Conservation (phyloP, 768 basidiomycete species). For the Psilocybe tampanensis region DNA sequence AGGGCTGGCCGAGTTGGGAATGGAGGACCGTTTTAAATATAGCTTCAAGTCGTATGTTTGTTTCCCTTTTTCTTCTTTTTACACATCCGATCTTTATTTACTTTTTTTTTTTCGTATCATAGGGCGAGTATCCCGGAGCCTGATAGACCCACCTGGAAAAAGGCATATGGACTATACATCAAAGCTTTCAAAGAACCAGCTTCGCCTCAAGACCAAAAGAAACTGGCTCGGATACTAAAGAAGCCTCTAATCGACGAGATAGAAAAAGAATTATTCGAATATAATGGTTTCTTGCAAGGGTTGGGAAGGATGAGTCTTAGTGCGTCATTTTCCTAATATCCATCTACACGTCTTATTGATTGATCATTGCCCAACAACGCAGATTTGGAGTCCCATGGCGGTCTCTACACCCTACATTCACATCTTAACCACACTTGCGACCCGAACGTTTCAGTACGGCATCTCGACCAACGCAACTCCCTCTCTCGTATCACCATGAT, state of each 20-base stretch:
- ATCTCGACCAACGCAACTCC: constrained; percentile 67
- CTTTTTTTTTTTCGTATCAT: no score
- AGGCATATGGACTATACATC: constrained; percentile 57
- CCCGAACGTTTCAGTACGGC: constrained; percentile 80
- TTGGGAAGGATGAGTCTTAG: constrained; percentile 83
- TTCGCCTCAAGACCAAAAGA: constrained; percentile 51
- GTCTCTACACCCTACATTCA: constrained; percentile 83
- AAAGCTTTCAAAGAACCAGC: constrained; percentile 67
- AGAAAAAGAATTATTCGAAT: constrained; percentile 65
- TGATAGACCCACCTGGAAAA: constrained; percentile 68
- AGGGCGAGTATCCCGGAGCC: constrained; percentile 46
- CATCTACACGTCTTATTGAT: constrained; percentile 3
- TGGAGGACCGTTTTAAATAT: constrained; percentile 67
- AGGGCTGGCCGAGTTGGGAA: constrained; percentile 71
- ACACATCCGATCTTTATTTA: no score
- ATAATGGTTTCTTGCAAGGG: constrained; percentile 72
- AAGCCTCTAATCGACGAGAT: constrained; percentile 52
- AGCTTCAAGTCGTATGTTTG: constrained; percentile 47
- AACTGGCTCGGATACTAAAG: constrained; percentile 55
- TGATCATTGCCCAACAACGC: neutral
- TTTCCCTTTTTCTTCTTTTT: constrained; percentile 7
- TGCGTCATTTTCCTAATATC: constrained; percentile 35
- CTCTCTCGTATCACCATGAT: constrained; percentile 76
- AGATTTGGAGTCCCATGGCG: constrained; percentile 88
- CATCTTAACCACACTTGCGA: constrained; percentile 86